These are phyloP conservation scores for Orychophragmus violaceus DNA, from an alignment of 345 rosid genomes.

Conservation along the genomic window DNA sequence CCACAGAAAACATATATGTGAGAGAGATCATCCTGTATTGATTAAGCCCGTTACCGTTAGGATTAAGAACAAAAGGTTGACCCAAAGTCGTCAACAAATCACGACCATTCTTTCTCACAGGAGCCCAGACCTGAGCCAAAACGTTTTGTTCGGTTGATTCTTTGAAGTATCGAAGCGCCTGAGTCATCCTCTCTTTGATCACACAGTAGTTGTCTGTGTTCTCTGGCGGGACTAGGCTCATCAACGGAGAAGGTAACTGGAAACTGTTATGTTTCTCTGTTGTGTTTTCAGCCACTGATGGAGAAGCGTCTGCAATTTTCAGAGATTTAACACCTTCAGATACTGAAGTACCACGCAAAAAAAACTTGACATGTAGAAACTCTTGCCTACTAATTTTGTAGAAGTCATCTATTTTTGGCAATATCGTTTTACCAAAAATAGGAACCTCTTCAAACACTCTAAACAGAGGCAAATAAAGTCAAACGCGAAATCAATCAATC, in stretches of 20 bases:
- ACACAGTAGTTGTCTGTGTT: conserved; percentile 53
- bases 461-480: conserved; percentile 22
- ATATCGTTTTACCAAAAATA: neutral
- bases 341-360: neutral
- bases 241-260: conserved; percentile 54
- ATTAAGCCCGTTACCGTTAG: conserved; percentile 60
- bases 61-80: conserved; percentile 86
- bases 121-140: conserved; percentile 92
- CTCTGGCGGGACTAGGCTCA: conserved; percentile 46
- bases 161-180: conserved; percentile 68
- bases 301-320: conserved; percentile 40
- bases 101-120: conserved; percentile 53
- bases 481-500: conserved; percentile 13
- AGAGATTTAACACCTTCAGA: neutral
- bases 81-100: conserved; percentile 71
- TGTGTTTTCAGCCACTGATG: conserved; percentile 32
- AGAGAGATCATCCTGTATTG: conserved; percentile 85
- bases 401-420: conserved; percentile 10
- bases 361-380: neutral
- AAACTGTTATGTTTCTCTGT: conserved; percentile 38
- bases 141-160: conserved; percentile 81
- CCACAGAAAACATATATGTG: conserved; percentile 70
- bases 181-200: conserved; percentile 84
- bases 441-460: neutral
- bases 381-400: neutral